Evolutionary conservation across 805 yeast genomes (phyloP).

Genomic region (Maudiozyma pseudohumilis): DNA sequence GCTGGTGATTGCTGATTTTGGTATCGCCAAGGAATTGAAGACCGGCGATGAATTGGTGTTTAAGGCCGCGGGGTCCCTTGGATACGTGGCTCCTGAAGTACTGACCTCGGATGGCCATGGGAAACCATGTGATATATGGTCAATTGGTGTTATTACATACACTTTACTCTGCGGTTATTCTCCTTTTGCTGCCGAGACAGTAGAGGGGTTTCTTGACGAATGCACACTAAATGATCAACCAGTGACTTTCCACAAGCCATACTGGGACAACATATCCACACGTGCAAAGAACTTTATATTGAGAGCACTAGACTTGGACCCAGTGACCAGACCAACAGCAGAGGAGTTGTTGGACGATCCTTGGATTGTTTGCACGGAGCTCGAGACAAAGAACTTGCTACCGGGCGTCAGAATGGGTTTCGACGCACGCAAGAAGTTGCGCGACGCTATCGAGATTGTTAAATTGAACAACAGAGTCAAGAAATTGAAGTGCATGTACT

Average conservation of each 20-base stretch:
- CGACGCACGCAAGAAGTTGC: slow-evolving; percentile 74
- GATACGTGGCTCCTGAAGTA: slow-evolving; percentile 96
- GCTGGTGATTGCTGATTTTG: slow-evolving; percentile 88
- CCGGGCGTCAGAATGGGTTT: slow-evolving; percentile 73
- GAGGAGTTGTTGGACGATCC: slow-evolving; percentile 53
- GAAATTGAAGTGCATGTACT: slow-evolving; percentile 50
- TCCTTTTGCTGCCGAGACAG: slow-evolving; percentile 80
- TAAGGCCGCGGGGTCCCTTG: slow-evolving; percentile 83
- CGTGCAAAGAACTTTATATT: slow-evolving; percentile 76
- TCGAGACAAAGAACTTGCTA: slow-evolving; percentile 51
- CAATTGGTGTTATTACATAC: slow-evolving; percentile 85
- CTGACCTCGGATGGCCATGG: slow-evolving; percentile 78
- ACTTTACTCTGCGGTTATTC: slow-evolving; percentile 87
- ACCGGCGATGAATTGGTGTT: slow-evolving; percentile 51
- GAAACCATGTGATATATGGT: slow-evolving; percentile 94
- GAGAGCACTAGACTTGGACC: slow-evolving; percentile 58
- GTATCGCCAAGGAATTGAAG: slow-evolving; percentile 75
- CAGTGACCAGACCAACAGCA: slow-evolving; percentile 60
- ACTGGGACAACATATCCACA: slow-evolving; percentile 73
- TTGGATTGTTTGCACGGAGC: slow-evolving; percentile 55
- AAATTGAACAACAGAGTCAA: slow-evolving; percentile 68
- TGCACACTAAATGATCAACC: slow-evolving; percentile 58
- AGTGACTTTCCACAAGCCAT: slow-evolving; percentile 73
- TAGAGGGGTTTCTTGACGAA: slow-evolving; percentile 71
- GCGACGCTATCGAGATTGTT: slow-evolving; percentile 76